phyloP scores from a whole-genome alignment of 129 eudicot species.

The Kitagawia praeruptora region DNA sequence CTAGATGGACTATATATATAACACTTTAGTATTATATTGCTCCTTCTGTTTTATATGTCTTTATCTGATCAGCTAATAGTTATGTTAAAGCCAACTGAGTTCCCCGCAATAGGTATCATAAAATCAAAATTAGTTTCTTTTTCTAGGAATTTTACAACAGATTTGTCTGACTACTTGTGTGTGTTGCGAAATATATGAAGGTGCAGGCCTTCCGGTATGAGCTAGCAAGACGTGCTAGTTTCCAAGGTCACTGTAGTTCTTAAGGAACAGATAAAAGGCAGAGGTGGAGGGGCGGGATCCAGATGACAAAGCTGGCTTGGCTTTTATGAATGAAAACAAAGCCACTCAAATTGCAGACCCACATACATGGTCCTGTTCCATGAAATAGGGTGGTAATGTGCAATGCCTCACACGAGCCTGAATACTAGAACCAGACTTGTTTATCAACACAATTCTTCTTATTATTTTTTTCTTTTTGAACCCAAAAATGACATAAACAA shows the following conservation, averaged over 20 bases:
- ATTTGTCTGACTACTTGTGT: background rate
- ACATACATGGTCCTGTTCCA: background rate
- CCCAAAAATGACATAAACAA: too few relatives aligned
- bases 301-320: background rate
- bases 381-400: background rate
- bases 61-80: background rate
- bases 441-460: background rate
- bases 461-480: too few relatives aligned
- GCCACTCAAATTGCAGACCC: background rate
- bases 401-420: background rate
- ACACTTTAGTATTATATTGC: background rate
- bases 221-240: constrained; percentile 1
- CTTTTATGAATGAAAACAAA: background rate
- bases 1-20: too few relatives aligned
- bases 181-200: background rate
- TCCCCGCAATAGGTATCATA: too few relatives aligned
- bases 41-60: background rate
- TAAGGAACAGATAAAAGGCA: background rate
- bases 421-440: background rate
- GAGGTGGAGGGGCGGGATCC: background rate
- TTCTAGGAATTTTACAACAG: too few relatives aligned
- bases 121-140: too few relatives aligned
- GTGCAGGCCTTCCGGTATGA: background rate
- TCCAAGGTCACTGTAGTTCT: background rate
- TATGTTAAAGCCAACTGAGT: too few relatives aligned